These are phyloP conservation scores for Nissolia schottii DNA, from an alignment of 306 rosid species.

Conservation along the genomic window DNA sequence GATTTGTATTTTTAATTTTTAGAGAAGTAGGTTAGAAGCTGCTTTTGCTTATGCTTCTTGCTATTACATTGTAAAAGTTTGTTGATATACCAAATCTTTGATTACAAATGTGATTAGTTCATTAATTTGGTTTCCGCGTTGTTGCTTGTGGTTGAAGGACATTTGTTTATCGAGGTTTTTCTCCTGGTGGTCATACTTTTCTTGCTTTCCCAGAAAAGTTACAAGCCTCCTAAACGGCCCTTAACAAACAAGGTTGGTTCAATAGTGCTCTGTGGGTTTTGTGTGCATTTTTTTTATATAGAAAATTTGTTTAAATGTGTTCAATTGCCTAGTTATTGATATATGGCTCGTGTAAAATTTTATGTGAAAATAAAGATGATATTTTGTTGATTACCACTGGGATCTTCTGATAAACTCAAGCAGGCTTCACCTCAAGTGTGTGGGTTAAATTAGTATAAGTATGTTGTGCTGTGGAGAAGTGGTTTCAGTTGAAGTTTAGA, in stretches of 20 bases:
- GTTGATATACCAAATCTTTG: not conserved
- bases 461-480: not conserved
- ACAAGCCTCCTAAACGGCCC: conserved; percentile 96
- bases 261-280: not conserved
- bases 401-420: not conserved
- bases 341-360: not conserved
- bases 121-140: not conserved
- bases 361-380: not conserved
- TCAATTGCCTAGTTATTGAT: not conserved
- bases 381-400: not conserved
- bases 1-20: not conserved
- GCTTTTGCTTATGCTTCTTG: not conserved
- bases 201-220: conserved; percentile 92
- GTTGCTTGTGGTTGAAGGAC: conserved; percentile 54
- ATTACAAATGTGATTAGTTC: not conserved
- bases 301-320: not conserved
- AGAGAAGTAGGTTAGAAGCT: not conserved
- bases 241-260: conserved; percentile 72
- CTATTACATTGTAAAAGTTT: not conserved
- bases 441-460: not conserved
- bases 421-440: not conserved
- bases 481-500: not conserved
- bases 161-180: conserved; percentile 75
- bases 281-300: not conserved
- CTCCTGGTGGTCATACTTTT: conserved; percentile 78